Evolutionary conservation across 2,329 filamentous ascomycete genomes (phyloP).

Genomic region (Talaromyces marneffei): DNA sequence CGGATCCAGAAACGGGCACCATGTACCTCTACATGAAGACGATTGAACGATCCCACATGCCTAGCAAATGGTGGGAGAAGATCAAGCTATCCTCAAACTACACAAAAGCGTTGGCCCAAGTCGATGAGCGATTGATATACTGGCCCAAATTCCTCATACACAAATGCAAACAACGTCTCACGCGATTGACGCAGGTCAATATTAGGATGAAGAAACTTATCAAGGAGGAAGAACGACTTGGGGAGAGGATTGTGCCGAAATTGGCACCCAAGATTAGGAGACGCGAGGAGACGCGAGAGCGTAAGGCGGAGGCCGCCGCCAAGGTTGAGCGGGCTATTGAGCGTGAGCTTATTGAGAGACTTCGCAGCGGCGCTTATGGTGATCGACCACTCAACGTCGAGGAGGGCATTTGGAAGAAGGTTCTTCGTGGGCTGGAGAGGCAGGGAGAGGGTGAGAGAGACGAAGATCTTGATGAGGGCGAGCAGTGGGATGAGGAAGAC

Average conservation of each 20-base stretch:
- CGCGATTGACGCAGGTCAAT: constrained; percentile 82
- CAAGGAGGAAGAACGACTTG: constrained; percentile 81
- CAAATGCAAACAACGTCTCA: constrained; percentile 95
- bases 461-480: constrained; percentile 81
- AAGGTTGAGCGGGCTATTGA: constrained; percentile 96
- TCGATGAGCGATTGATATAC: constrained; percentile 82
- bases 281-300: constrained; percentile 68
- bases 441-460: constrained; percentile 77
- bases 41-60: constrained; percentile 79
- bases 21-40: constrained; percentile 98
- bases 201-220: constrained; percentile 71
- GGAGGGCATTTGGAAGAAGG: constrained; percentile 94
- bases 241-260: constrained; percentile 81
- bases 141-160: constrained; percentile 90
- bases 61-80: constrained; percentile 88
- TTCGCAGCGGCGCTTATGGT: constrained; percentile 89
- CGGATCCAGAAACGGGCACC: constrained; percentile 70
- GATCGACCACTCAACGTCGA: constrained; percentile 93
- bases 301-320: constrained; percentile 73
- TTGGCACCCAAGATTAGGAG: constrained; percentile 83
- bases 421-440: constrained; percentile 81
- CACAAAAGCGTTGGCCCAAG: constrained; percentile 76
- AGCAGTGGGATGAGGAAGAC: constrained; percentile 71
- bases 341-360: constrained; percentile 82
- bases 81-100: constrained; percentile 90